Evolutionary conservation across 2,329 filamentous ascomycete species (phyloP).

Genomic region (Alternaria brassicae): DNA sequence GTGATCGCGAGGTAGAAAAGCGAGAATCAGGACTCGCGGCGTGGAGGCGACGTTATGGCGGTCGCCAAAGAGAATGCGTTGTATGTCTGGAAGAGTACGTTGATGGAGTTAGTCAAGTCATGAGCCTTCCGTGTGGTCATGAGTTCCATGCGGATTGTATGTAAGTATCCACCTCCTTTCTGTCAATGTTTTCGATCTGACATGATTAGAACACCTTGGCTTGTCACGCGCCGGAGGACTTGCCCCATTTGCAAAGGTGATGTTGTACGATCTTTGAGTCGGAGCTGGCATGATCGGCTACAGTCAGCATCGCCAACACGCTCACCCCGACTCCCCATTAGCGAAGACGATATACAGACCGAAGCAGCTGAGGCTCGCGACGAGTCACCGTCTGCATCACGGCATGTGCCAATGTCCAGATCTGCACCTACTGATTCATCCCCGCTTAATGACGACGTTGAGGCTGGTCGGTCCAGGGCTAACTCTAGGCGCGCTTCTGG

Average conservation of each 20-base stretch:
- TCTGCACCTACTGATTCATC: conserved; percentile 18
- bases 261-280: conserved; percentile 68
- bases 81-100: conserved; percentile 97
- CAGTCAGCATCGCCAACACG: conserved; percentile 31
- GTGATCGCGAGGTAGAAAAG: conserved; percentile 60
- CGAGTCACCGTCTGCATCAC: conserved; percentile 59
- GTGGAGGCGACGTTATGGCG: conserved; percentile 66
- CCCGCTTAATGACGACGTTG: conserved; percentile 35
- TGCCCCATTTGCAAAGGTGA: conserved; percentile 99
- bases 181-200: conserved; percentile 20
- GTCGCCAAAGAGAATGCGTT: conserved; percentile 83
- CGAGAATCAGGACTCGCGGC: conserved; percentile 58
- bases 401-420: conserved; percentile 52
- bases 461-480: conserved; percentile 47
- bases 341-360: conserved; percentile 55
- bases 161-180: conserved; percentile 65
- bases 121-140: conserved; percentile 96
- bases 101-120: conserved; percentile 91
- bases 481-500: conserved; percentile 51
- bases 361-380: conserved; percentile 56
- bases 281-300: conserved; percentile 42
- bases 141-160: conserved; percentile 99
- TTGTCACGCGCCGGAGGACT: conserved; percentile 93
- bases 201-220: conserved; percentile 81
- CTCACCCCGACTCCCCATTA: conserved; percentile 27